Evolutionary conservation across 768 basidiomycete genomes (phyloP), one percentile per base, ranked within the genome.

Genomic region (Collybia sp.): DNA sequence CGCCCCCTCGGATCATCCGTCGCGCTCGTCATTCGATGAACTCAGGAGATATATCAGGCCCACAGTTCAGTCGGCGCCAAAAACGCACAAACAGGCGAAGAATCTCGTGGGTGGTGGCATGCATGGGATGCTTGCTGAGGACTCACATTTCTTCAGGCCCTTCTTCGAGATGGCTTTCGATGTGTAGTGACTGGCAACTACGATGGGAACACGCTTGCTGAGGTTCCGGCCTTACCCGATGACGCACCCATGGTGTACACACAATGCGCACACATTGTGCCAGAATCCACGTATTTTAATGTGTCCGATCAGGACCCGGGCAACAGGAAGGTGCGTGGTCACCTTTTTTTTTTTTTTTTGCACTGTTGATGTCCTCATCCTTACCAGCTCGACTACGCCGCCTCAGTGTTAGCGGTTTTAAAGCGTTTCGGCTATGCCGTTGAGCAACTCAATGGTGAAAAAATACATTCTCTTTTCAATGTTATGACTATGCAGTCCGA

Each of bases 381-480:
- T n/a, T 40, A 42, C 44, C 39, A 42, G 37, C 25, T 25, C 25
- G 49, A 50, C 18, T 50, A 43, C 30, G 20, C 44, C 3, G 49
- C 50, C n/a, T 50, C 49, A 9, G 49, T 47, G 6, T 35, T 37
- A 31, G 49, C 42, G 9, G 42, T 53, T 17, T 34, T 50, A 39
- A 43, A 44, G 31, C 16, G 30, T 46, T 54, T 54, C 17, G 50
- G 50, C 33, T 51, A 45, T 42, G 40, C 47, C 37, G 37, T 48
- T 36, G 40, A 48, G 40, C n/a, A n/a, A n/a, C 25, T 25, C 25
- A 25, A 8, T 25, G 25, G 25, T 25, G 4, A 3, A 3, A 25
- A 25, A 4, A 25, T 25, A 25, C 25, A 25, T 25, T 25, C n/a
- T 25, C 25, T 25, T 25, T 25, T 8, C 25, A 25, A 25, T 25